Evolutionary conservation across 2,329 filamentous ascomycete genomes (phyloP), one percentile per base, ranked within the genome.

Genomic region (Diaporthe sp.): DNA sequence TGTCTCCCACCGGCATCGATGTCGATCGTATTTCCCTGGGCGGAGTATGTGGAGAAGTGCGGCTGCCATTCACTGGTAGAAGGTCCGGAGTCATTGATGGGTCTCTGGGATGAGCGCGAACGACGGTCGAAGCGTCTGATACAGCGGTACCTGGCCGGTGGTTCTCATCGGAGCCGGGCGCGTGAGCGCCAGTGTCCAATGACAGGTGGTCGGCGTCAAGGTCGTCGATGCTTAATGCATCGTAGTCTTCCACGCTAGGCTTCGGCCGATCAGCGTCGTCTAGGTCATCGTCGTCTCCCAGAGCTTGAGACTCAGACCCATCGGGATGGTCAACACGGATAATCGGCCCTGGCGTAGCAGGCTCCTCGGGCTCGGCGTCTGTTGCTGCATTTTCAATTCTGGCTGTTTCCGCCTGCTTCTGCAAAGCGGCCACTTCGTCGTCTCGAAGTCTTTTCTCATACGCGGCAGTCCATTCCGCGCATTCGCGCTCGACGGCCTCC

Each of bases 401-500:
- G 13, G 42, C 68, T 19, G n/a, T 22, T 42, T 31, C 31, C n/a
- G 34, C 28, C 34, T 62, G 70, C 70, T 70, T 46, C 37, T 53
- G 67, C 22, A 42, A 28, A 53, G 75, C 73, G 44, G 53, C 82
- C 85, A 86, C 89, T 78, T 96, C 91, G 31, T 91, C 89, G 78
- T 94, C 91, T 68, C 93, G 87, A n/a, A 96, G 89, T 79, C 90
- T 92, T 76, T 89, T 89, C 81, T 97, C 95, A 44, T 94, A 95
- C 65, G 93, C 89, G 65, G 93, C 92, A 58, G 92, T 91, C 97
- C 97, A 99, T 34, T 92, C 90, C 10, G 92, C 91, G 83, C 96
- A 98, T 42, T 92, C 90, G 15, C 89, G 87, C 83, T 99, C 97
- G 6, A 97, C 87, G 0, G 86, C 84, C 82, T 98, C 97, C 85